Evolutionary conservation across 2,329 filamentous ascomycete species (phyloP).

Genomic region (Coniochaeta pulveracea): DNA sequence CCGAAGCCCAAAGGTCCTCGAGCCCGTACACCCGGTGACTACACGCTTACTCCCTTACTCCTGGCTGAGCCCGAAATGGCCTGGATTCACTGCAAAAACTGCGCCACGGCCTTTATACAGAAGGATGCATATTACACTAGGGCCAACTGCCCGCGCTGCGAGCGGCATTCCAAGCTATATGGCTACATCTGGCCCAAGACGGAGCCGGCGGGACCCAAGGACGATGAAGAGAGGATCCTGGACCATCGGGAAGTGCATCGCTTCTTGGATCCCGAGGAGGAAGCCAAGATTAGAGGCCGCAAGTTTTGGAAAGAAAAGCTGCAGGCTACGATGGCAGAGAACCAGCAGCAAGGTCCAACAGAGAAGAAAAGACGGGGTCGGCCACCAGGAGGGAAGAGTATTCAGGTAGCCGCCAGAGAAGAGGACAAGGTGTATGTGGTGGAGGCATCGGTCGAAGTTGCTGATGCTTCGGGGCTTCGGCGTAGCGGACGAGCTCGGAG

Average conservation of each 20-base stretch:
- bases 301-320: constrained; percentile 8
- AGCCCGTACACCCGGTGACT: constrained; percentile 59
- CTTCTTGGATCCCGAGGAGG: constrained; percentile 63
- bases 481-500: constrained; percentile 13
- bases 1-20: constrained; percentile 6
- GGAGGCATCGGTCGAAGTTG: not conserved
- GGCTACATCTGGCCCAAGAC: constrained; percentile 96
- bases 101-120: constrained; percentile 74
- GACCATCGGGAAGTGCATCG: constrained; percentile 84
- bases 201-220: constrained; percentile 61
- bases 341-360: too few relatives aligned
- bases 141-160: constrained; percentile 80
- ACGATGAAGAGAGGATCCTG: constrained; percentile 60
- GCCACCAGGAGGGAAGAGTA: not conserved
- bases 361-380: not conserved
- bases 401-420: not conserved
- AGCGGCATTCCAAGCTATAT: constrained; percentile 91
- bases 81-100: constrained; percentile 87
- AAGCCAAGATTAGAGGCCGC: constrained; percentile 40
- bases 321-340: not conserved
- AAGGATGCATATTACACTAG: constrained; percentile 78
- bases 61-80: constrained; percentile 63
- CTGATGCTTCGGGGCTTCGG: constrained; percentile 5
- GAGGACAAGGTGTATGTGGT: not conserved
- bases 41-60: constrained; percentile 67